Evolutionary conservation across 768 basidiomycete genomes (phyloP).

Genomic region (Agrocybe chaxingu): DNA sequence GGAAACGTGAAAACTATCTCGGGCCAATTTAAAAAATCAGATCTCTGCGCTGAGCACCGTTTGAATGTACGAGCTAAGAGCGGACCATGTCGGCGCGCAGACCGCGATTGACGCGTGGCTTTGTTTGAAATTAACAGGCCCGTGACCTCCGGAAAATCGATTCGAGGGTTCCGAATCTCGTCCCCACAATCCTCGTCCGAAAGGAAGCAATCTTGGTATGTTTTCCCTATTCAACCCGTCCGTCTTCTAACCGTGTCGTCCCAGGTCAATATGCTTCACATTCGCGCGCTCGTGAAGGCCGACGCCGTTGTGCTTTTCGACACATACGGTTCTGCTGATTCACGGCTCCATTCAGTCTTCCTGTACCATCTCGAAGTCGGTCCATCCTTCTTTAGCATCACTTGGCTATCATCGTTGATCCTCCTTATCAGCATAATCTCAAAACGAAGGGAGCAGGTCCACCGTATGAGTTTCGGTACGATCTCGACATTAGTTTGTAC

Average conservation of each 20-base stretch:
- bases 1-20: slow-evolving; percentile 86
- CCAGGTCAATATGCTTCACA: slow-evolving; percentile 91
- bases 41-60: slow-evolving; percentile 83
- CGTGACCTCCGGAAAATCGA: slow-evolving; percentile 97
- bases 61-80: slow-evolving; percentile 66
- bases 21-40: slow-evolving; percentile 86
- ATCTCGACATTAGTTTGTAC: slow-evolving; percentile 5
- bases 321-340: slow-evolving; percentile 84
- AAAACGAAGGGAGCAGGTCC: slow-evolving; percentile 64
- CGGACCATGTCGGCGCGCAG: slow-evolving; percentile 9
- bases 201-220: slow-evolving; percentile 83
- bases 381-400: background rate
- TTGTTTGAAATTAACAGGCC: slow-evolving; percentile 45
- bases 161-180: slow-evolving; percentile 88
- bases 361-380: slow-evolving; percentile 82
- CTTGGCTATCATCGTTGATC: background rate
- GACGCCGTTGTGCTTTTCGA: slow-evolving; percentile 92
- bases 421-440: slow-evolving; percentile 66
- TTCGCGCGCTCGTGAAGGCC: slow-evolving; percentile 91
- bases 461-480: slow-evolving; percentile 87
- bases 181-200: slow-evolving; percentile 89
- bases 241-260: slow-evolving; percentile 5
- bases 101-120: slow-evolving; percentile 7
- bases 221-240: slow-evolving; percentile 12
- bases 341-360: slow-evolving; percentile 81